A percentile compares a stretch with the other conserved stretches of the same genome.
Conservation (phyloP, 306 rosid species). For the Dryas octopetala region DNA sequence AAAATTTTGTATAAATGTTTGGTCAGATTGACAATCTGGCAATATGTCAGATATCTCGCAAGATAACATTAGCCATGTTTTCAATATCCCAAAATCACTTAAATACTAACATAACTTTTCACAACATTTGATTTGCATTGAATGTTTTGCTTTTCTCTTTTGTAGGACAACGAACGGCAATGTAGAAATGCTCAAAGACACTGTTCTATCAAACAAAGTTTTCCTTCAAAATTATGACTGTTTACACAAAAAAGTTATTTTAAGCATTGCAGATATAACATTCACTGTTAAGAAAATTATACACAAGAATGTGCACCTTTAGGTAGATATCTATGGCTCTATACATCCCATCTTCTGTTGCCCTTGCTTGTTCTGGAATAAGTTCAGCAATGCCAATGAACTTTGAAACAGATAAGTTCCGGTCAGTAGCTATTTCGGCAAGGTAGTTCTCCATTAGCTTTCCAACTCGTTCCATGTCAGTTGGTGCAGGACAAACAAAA, state of each 20-base stretch:
- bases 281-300: neutral
- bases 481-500: slow-evolving; percentile 51
- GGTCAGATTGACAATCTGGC: no score
- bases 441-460: slow-evolving; percentile 83
- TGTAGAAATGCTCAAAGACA: slow-evolving; percentile 1
- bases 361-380: slow-evolving; percentile 82
- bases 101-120: neutral
- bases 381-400: slow-evolving; percentile 71
- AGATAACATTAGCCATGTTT: no score
- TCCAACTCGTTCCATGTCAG: slow-evolving; percentile 62
- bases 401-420: slow-evolving; percentile 62
- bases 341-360: slow-evolving; percentile 86
- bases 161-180: neutral
- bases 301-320: slow-evolving; percentile 55
- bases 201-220: neutral
- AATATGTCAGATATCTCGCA: no score
- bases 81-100: neutral
- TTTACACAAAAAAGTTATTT: neutral
- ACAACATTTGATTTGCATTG: neutral
- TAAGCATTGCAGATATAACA: neutral
- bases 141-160: no score
- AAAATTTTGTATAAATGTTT: no score
- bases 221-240: neutral
- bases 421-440: slow-evolving; percentile 80
- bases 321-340: slow-evolving; percentile 89